phyloP scores from a whole-genome alignment of 2,329 filamentous ascomycete genomes.

The Talaromyces piceae region DNA sequence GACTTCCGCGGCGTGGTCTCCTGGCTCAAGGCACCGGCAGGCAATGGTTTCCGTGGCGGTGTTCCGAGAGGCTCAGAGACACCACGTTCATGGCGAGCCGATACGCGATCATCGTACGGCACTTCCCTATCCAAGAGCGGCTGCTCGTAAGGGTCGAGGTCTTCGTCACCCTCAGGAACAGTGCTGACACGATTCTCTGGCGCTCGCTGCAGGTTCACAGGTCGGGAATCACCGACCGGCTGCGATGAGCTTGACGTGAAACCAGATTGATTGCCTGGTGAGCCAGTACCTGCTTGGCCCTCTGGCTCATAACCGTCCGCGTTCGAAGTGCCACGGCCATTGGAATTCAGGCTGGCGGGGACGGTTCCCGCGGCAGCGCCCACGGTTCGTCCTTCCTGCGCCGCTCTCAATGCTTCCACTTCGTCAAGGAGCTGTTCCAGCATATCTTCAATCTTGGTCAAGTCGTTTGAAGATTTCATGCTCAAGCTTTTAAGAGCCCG shows the following conservation, averaged over 20 bases:
- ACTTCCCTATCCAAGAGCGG: slow-evolving; percentile 48
- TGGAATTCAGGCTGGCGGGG: slow-evolving; percentile 54
- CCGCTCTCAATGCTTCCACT: slow-evolving; percentile 71
- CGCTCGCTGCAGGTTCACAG: slow-evolving; percentile 45
- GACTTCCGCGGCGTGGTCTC: slow-evolving; percentile 64
- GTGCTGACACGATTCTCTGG: slow-evolving; percentile 83
- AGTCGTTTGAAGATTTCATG: slow-evolving; percentile 77
- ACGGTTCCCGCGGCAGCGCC: slow-evolving; percentile 18
- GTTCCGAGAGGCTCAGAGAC: slow-evolving; percentile 39
- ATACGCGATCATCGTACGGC: slow-evolving; percentile 52
- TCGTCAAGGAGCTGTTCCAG: slow-evolving; percentile 86
- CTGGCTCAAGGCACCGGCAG: slow-evolving; percentile 51
- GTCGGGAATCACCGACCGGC: slow-evolving; percentile 23
- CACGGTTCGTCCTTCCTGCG: slow-evolving; percentile 36
- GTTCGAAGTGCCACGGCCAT: slow-evolving; percentile 55
- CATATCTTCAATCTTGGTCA: slow-evolving; percentile 84
- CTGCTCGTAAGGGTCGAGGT: slow-evolving; percentile 49
- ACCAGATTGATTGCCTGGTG: slow-evolving; percentile 66
- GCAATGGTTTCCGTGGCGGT: slow-evolving; percentile 36
- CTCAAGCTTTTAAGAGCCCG: slow-evolving; percentile 87
- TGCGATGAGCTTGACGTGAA: slow-evolving; percentile 56
- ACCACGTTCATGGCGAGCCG: slow-evolving; percentile 30
- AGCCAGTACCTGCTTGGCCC: slow-evolving; percentile 67
- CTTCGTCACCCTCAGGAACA: slow-evolving; percentile 75
- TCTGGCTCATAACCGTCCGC: slow-evolving; percentile 77